Conservation (phyloP, 352 stramenopile species). For the Thalassiosira livingstoniorum region DNA sequence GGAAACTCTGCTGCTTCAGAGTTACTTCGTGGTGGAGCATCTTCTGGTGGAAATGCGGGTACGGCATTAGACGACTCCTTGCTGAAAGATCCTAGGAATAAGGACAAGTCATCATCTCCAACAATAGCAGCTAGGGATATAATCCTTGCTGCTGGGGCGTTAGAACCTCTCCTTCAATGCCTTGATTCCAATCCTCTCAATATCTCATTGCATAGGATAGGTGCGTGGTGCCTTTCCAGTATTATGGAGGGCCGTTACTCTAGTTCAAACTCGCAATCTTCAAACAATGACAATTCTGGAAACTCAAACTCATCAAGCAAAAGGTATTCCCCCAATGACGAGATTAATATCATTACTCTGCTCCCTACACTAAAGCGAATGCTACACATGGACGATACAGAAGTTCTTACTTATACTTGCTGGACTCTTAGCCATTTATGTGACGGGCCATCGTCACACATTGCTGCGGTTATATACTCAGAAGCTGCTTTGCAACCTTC, state of each 20-base stretch:
- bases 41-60: neutral
- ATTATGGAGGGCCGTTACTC: constrained; percentile 73
- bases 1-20: neutral
- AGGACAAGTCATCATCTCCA: constrained; percentile 68
- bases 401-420: constrained; percentile 93
- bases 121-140: constrained; percentile 67
- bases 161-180: constrained; percentile 74
- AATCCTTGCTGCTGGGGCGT: constrained; percentile 78
- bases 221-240: constrained; percentile 79
- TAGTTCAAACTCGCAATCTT: constrained; percentile 33
- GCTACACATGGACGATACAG: constrained; percentile 92
- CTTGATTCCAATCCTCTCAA: constrained; percentile 69
- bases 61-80: neutral
- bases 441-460: constrained; percentile 95
- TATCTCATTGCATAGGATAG: constrained; percentile 76
- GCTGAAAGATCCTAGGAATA: constrained; percentile 1
- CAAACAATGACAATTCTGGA: neutral
- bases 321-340: constrained; percentile 39
- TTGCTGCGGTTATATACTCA: constrained; percentile 91
- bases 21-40: neutral
- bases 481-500: constrained; percentile 75
- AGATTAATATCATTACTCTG: constrained; percentile 75
- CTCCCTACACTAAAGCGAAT: constrained; percentile 87
- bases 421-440: constrained; percentile 97
- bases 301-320: neutral